Percentiles rank a stretch among this genome's conserved stretches.
These are phyloP conservation scores for Hanseniaspora lachancei DNA, from an alignment of 805 yeast species.

Conservation along the genomic window DNA sequence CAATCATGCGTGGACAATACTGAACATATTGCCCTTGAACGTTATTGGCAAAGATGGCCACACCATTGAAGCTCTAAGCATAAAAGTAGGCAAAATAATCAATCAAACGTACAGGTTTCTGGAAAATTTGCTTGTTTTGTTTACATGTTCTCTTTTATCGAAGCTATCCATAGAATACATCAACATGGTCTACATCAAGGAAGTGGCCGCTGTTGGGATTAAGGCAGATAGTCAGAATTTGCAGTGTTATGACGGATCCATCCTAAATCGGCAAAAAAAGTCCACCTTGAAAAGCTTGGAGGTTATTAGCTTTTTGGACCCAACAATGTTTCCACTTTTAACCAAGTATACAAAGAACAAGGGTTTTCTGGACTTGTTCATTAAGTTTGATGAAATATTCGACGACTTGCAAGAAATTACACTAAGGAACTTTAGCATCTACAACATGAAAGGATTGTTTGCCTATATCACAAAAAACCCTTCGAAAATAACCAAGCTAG, in stretches of 20 bases:
- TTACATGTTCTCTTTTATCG: not conserved
- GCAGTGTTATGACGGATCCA: not conserved
- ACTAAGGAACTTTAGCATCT: not conserved
- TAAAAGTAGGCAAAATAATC: constrained; percentile 1
- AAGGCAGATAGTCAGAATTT: not conserved
- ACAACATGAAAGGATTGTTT: not conserved
- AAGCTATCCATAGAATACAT: not conserved
- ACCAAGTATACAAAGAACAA: constrained; percentile 1
- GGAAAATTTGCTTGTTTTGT: not conserved
- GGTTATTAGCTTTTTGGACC: not conserved
- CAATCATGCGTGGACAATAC: constrained; percentile 1
- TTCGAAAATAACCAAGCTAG: not conserved
- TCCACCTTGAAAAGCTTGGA: not conserved
- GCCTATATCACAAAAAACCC: not conserved
- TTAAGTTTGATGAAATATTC: constrained; percentile 1
- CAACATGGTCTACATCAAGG: constrained; percentile 1
- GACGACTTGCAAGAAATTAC: not conserved
- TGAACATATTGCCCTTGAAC: not conserved
- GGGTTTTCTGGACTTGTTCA: not conserved
- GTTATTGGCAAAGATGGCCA: not conserved
- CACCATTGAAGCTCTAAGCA: not conserved
- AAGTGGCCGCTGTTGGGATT: not conserved
- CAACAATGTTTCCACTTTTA: not conserved
- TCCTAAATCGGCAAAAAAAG: not conserved
- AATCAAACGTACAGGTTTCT: not conserved